Evolutionary conservation across 129 eudicot species (phyloP).

Genomic region (Chrysanthemum lavandulifolium): DNA sequence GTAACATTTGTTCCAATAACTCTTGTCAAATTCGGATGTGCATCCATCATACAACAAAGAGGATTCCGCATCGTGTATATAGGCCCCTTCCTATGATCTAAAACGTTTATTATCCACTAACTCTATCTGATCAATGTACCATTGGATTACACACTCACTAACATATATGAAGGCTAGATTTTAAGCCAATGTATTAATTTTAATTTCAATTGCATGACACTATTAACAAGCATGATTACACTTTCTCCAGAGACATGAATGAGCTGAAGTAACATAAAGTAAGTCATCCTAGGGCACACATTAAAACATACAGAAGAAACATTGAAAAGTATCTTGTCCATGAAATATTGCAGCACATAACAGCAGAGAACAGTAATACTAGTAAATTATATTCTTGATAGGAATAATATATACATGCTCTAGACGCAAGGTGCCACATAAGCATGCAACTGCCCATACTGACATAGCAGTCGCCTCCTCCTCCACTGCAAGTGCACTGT

Average conservation of each 20-base stretch:
- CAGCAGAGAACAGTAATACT: conserved; percentile 7
- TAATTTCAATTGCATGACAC: not conserved
- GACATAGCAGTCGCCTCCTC: conserved; percentile 95
- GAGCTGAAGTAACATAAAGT: not conserved
- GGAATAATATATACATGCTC: conserved; percentile 62
- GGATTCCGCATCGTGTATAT: not conserved
- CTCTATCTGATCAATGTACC: too few relatives aligned
- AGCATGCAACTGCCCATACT: conserved; percentile 82
- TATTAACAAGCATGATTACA: not conserved
- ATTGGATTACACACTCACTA: not conserved
- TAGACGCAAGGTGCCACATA: conserved; percentile 91
- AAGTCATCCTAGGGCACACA: not conserved
- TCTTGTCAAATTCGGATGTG: not conserved
- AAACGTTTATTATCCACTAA: not conserved
- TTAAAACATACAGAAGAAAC: not conserved
- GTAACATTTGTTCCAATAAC: not conserved
- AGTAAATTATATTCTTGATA: not conserved
- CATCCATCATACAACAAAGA: not conserved
- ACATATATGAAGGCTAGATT: not conserved
- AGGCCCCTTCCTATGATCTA: not conserved
- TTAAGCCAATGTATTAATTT: not conserved
- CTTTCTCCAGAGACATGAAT: not conserved
- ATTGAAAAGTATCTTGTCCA: conserved; percentile 8
- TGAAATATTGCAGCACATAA: not conserved
- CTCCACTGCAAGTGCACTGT: conserved; percentile 76